Evolutionary conservation across 2,329 filamentous ascomycete genomes (phyloP).

Genomic region (Pseudogymnoascus sp.): DNA sequence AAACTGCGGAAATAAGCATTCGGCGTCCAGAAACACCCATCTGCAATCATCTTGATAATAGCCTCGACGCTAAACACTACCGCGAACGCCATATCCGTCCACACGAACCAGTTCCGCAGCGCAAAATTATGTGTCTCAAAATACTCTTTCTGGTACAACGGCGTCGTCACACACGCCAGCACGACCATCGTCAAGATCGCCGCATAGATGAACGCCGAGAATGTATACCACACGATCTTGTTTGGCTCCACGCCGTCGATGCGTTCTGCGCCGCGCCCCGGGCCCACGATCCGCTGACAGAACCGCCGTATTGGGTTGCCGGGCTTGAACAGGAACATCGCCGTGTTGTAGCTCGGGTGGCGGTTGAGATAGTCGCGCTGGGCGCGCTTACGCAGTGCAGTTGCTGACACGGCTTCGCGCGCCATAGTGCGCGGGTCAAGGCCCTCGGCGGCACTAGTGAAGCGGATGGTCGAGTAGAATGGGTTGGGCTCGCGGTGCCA

Average conservation of each 20-base stretch:
- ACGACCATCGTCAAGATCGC: slow-evolving; percentile 97
- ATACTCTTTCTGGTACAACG: slow-evolving; percentile 85
- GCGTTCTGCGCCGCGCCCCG: slow-evolving; percentile 75
- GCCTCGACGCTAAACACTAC: slow-evolving; percentile 79
- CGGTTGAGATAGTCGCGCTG: slow-evolving; percentile 84
- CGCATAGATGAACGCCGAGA: slow-evolving; percentile 88
- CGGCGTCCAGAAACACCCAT: slow-evolving; percentile 92
- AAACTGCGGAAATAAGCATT: slow-evolving; percentile 95
- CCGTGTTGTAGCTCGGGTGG: slow-evolving; percentile 86
- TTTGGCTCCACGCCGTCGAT: slow-evolving; percentile 87
- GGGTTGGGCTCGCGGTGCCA: slow-evolving; percentile 76
- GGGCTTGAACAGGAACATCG: slow-evolving; percentile 77
- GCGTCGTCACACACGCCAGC: slow-evolving; percentile 87
- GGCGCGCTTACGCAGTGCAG: slow-evolving; percentile 72
- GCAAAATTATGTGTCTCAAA: slow-evolving; percentile 53
- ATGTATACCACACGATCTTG: slow-evolving; percentile 81
- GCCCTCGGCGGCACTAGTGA: slow-evolving; percentile 61
- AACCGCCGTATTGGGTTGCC: slow-evolving; percentile 67
- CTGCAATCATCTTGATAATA: slow-evolving; percentile 83
- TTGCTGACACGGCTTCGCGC: slow-evolving; percentile 76
- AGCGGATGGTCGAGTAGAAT: slow-evolving; percentile 78
- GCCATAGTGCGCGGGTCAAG: slow-evolving; percentile 83
- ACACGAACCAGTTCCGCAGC: slow-evolving; percentile 83
- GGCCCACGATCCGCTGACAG: slow-evolving; percentile 85
- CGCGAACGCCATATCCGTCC: slow-evolving; percentile 85